phyloP scores from a whole-genome alignment of 371 early-diverging fungal genomes.

The Mucor plumbeus region DNA sequence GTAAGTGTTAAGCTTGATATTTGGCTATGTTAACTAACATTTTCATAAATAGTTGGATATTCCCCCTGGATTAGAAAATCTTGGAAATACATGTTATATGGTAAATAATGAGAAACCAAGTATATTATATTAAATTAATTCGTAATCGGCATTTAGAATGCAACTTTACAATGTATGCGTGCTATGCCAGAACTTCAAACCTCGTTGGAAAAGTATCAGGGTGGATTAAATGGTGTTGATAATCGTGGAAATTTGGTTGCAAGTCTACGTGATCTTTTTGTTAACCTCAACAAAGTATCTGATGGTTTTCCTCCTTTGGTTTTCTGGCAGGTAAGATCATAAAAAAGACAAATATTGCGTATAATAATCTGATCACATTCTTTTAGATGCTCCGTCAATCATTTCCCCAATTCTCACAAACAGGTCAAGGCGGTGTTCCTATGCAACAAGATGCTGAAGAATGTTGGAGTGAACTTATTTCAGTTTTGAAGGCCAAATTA shows the following conservation, averaged over 20 bases:
- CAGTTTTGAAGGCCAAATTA: conserved; percentile 69
- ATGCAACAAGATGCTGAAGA: conserved; percentile 99
- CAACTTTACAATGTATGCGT: conserved; percentile 94
- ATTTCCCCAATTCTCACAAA: conserved; percentile 89
- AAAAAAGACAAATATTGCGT: too few species aligned
- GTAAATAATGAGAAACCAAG: conserved; percentile 32
- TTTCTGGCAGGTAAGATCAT: conserved; percentile 70
- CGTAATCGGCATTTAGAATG: conserved; percentile 62
- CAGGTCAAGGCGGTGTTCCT: conserved; percentile 70
- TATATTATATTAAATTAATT: background rate
- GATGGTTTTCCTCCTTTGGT: conserved; percentile 81
- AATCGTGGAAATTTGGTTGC: conserved; percentile 67
- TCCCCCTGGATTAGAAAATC: conserved; percentile 89
- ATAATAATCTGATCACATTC: background rate
- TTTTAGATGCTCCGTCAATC: conserved; percentile 71
- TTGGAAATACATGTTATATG: conserved; percentile 99
- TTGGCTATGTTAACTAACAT: too few species aligned
- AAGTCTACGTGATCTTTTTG: conserved; percentile 76
- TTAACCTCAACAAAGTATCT: conserved; percentile 69
- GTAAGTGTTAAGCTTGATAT: conserved; percentile 47
- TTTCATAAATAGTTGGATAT: conserved; percentile 66
- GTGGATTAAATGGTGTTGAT: conserved; percentile 45
- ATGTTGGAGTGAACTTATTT: conserved; percentile 86
- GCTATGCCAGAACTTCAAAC: conserved; percentile 85
- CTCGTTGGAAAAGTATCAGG: conserved; percentile 61